Evolutionary conservation across 2,329 filamentous ascomycete species (phyloP).

Genomic region (Verruconis gallopava): DNA sequence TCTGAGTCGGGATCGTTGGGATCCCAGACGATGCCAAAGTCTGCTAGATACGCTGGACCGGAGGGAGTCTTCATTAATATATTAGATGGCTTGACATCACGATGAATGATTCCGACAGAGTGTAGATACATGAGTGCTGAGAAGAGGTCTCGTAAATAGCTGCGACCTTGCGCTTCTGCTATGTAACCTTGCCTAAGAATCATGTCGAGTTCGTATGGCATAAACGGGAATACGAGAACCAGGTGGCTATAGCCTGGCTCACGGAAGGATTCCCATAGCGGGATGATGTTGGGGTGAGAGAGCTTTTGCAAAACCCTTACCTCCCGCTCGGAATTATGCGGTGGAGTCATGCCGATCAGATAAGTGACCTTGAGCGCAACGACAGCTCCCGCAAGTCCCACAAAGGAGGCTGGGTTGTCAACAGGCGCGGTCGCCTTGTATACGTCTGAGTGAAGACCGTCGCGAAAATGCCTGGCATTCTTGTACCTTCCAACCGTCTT

Average conservation of each 20-base stretch:
- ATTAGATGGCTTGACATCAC: slow-evolving; percentile 89
- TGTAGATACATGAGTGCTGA: slow-evolving; percentile 61
- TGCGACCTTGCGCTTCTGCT: slow-evolving; percentile 13
- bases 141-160: slow-evolving; percentile 56
- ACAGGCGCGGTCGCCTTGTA: slow-evolving; percentile 49
- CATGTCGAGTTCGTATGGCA: slow-evolving; percentile 58
- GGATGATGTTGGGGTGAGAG: slow-evolving; percentile 46
- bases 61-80: slow-evolving; percentile 55
- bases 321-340: slow-evolving; percentile 74
- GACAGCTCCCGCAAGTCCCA: slow-evolving; percentile 19
- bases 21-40: slow-evolving; percentile 89
- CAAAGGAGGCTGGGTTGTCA: slow-evolving; percentile 22
- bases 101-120: slow-evolving; percentile 64
- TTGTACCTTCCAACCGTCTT: slow-evolving; percentile 40
- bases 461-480: slow-evolving; percentile 42
- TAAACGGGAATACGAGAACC: slow-evolving; percentile 74
- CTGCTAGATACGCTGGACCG: slow-evolving; percentile 67
- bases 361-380: slow-evolving; percentile 79
- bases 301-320: slow-evolving; percentile 56
- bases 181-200: slow-evolving; percentile 43
- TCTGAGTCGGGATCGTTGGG: slow-evolving; percentile 47
- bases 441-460: slow-evolving; percentile 71
- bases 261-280: slow-evolving; percentile 57
- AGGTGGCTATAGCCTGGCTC: slow-evolving; percentile 54
- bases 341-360: slow-evolving; percentile 57